Percentiles rank a stretch among this genome's conserved stretches.
Evolutionary conservation across 768 basidiomycete species (phyloP).

Genomic region (Brasilioporus rufonigricans): DNA sequence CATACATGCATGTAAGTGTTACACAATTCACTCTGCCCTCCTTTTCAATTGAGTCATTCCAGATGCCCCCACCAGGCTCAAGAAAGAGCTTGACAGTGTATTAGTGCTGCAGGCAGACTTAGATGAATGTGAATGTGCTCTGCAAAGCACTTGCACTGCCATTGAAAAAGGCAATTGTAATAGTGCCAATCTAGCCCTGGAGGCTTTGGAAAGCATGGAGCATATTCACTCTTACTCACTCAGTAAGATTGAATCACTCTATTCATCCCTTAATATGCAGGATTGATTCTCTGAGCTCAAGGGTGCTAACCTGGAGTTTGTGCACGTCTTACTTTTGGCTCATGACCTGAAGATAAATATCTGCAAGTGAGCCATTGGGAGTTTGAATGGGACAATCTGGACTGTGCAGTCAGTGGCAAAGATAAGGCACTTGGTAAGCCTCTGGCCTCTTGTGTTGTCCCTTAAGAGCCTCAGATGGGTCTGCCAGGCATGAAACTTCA

Average conservation of each 20-base stretch:
- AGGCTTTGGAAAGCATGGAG: constrained; percentile 23
- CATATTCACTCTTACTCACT: background rate
- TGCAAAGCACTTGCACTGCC: constrained; percentile 4
- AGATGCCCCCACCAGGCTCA: constrained; percentile 2
- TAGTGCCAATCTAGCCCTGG: constrained; percentile 3
- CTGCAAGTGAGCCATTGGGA: background rate
- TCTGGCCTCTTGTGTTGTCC: no score
- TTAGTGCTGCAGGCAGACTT: constrained; percentile 27
- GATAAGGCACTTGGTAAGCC: constrained; percentile 7
- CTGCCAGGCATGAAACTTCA: background rate
- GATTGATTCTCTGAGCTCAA: background rate
- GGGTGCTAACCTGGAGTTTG: background rate
- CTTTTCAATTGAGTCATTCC: no score
- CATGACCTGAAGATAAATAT: background rate
- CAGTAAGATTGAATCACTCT: constrained; percentile 1
- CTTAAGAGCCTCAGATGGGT: no score
- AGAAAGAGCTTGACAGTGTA: constrained; percentile 6
- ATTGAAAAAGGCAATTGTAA: constrained; percentile 4
- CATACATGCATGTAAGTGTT: background rate
- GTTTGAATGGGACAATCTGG: constrained; percentile 22
- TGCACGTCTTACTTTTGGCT: background rate
- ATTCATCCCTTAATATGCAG: background rate
- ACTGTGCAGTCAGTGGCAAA: constrained; percentile 20
- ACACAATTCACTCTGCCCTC: no score
- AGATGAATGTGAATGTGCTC: constrained; percentile 23